Base-by-base conservation (phyloP, 805 yeast species). In the Metschnikowia cerradonensis region DNA sequence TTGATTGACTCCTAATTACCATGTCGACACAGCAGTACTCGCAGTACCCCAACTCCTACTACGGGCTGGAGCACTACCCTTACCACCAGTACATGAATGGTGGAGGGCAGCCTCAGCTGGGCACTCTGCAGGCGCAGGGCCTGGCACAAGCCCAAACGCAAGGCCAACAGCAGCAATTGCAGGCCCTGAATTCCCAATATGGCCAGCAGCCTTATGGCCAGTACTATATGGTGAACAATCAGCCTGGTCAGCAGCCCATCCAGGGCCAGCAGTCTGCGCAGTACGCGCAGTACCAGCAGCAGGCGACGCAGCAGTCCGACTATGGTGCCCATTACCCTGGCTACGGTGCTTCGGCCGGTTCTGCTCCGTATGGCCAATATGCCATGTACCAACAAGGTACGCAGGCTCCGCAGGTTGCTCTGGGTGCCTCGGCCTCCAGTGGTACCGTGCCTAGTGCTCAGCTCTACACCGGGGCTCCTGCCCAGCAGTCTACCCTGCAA, bases 11-110 rank as follows among this genome's bases (percentile, higher is more conserved):
- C 11, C 41, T 15, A 38, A n/a, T n/a, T 14, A 13, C 35, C 41
- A 58, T 58, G 61, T 58, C 61, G 13, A 54, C 61, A n/a, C 59
- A 58, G 23, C 61, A 58, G 32, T 58, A 56, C 51, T 56, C 59
- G 19, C 61, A 56, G 41, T 54, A 41, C 47, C 60, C 61, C 35
- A 51, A 51, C 43, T 56, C 59, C 32, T 58, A 58, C 53, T 58
- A 58, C 53, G 60, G 60, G 36, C 61, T 52, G 60, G 61, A 58
- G 47, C 59, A 52, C 50, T 57, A 57, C 50, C 61, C 59, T n/a
- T 58, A 58, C 54, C 54, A 52, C 22, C 59, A 56, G 35, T 58
- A 54, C 49, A 58, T 58, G 58, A 56, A 54, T 42, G 55, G 53
- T 26, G 47, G 47, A 6, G 51, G 42, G 8, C 60, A 57, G 47